Evolutionary conservation across 208 protist species (phyloP), one percentile per base, ranked within the genome.

Genomic region (Crithidia bombi): DNA sequence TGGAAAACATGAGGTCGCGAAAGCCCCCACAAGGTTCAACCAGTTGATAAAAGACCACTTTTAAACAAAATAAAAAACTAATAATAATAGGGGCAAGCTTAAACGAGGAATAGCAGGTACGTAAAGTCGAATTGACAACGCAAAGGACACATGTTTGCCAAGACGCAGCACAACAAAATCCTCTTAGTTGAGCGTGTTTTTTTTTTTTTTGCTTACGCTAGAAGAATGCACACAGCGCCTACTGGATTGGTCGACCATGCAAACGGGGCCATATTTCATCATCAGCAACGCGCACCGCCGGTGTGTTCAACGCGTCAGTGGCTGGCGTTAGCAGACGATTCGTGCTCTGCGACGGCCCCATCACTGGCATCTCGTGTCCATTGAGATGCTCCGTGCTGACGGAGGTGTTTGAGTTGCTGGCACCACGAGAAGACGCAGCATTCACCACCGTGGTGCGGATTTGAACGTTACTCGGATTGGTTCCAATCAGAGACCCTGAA

Each of bases 351-450:
- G 64, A 50, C 32, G 26, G 10, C 19, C 64, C 17, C 49, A 51
- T 19, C 28, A 17, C 21, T 12, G 35, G 39, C 38, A 43, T 10
- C 2, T 36, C 51, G 0, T n/a, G n/a, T 0, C 70, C 63, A 30
- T 69, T 76, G 23, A 76, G 63, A 36, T 69, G 43, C 54, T 69
- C 70, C 30, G 47, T 38, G 70, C 70, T 63, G 41, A 63, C 43
- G 21, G 70, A 76, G 15, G 55, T 59, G 47, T 65, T 76, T 6
- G 32, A 25, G 55, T 65, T 76, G 56, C 63, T 67, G 25, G 62
- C 49, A 23, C 41, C 56, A 3, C 63, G 70, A 1, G 62, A 65
- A 12, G 63, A 55, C 35, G 63, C 28, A 21, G 36, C 62, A 38
- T 76, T 52, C 32, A 43, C 2, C 47, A 51, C 50, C 21, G 63